A percentile compares a stretch with the other conserved stretches of the same genome.
phyloP scores from a whole-genome alignment of 345 rosid genomes.

The Aethionema arabicum region DNA sequence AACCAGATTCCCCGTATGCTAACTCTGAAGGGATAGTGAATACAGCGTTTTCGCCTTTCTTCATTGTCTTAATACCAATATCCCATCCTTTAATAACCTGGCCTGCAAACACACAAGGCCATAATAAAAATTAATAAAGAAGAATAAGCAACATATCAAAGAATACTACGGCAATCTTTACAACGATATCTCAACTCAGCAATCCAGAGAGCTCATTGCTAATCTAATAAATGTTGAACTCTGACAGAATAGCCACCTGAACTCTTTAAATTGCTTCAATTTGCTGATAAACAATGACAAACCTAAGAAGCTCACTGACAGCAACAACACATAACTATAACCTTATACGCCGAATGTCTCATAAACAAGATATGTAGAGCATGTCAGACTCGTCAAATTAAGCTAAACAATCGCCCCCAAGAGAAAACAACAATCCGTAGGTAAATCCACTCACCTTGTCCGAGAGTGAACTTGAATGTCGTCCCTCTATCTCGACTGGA shows the following conservation, averaged over 20 bases:
- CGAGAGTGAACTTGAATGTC: slow-evolving; percentile 91
- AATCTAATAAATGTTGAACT: background rate
- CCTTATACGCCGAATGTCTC: background rate
- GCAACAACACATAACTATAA: background rate
- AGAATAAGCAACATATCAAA: background rate
- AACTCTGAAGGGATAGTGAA: slow-evolving; percentile 82
- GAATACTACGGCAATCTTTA: background rate
- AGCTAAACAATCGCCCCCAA: background rate
- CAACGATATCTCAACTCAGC: background rate
- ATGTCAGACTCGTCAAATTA: background rate
- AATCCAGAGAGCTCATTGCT: background rate
- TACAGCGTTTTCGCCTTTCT: slow-evolving; percentile 83
- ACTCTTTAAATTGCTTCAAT: background rate
- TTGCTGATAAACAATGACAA: background rate
- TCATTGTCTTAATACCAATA: slow-evolving; percentile 93
- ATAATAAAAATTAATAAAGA: background rate
- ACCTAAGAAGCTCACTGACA: background rate
- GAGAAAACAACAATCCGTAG: background rate
- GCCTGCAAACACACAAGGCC: slow-evolving; percentile 42
- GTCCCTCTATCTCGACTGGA: slow-evolving; percentile 83
- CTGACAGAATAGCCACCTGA: background rate
- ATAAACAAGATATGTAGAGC: background rate
- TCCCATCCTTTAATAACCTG: slow-evolving; percentile 99
- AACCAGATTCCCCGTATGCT: slow-evolving; percentile 86
- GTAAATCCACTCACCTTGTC: slow-evolving; percentile 60